These are phyloP conservation scores for Hortiboletus campestris DNA, from an alignment of 768 basidiomycete species.

Conservation along the genomic window DNA sequence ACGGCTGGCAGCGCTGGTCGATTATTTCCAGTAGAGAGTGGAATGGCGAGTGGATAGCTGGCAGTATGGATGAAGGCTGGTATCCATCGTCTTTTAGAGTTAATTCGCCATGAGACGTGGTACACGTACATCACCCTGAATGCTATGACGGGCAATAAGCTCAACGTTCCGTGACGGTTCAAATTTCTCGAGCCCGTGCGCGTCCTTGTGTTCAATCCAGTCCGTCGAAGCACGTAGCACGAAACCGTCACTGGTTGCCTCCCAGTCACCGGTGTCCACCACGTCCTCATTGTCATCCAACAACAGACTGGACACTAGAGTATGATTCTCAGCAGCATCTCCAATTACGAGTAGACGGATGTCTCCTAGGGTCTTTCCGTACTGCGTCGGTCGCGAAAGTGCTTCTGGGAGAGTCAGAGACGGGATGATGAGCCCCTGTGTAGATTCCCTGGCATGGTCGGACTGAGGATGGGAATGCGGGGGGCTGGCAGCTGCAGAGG, in stretches of 20 bases:
- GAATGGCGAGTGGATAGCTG: slow-evolving; percentile 57
- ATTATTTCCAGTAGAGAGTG: slow-evolving; percentile 50
- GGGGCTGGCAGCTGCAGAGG: slow-evolving; percentile 67
- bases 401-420: slow-evolving; percentile 62
- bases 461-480: slow-evolving; percentile 48
- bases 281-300: slow-evolving; percentile 67
- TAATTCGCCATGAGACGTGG: not conserved
- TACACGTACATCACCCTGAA: slow-evolving; percentile 45
- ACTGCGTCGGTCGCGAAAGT: slow-evolving; percentile 61
- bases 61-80: slow-evolving; percentile 36
- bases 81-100: slow-evolving; percentile 8
- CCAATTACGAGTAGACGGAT: slow-evolving; percentile 56
- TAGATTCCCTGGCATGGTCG: slow-evolving; percentile 38
- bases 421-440: slow-evolving; percentile 66
- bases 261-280: slow-evolving; percentile 61
- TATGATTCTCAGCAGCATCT: slow-evolving; percentile 33
- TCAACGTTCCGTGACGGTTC: slow-evolving; percentile 67
- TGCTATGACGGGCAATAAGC: slow-evolving; percentile 48
- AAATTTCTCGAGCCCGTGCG: slow-evolving; percentile 62
- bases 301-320: slow-evolving; percentile 46
- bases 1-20: slow-evolving; percentile 52
- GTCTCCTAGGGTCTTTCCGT: slow-evolving; percentile 67
- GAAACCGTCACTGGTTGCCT: slow-evolving; percentile 43
- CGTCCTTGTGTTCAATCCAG: slow-evolving; percentile 67
- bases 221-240: slow-evolving; percentile 62